Evolutionary conservation across 768 basidiomycete species (phyloP), one percentile per base, ranked within the genome.

Genomic region (Dentipellis sp.): DNA sequence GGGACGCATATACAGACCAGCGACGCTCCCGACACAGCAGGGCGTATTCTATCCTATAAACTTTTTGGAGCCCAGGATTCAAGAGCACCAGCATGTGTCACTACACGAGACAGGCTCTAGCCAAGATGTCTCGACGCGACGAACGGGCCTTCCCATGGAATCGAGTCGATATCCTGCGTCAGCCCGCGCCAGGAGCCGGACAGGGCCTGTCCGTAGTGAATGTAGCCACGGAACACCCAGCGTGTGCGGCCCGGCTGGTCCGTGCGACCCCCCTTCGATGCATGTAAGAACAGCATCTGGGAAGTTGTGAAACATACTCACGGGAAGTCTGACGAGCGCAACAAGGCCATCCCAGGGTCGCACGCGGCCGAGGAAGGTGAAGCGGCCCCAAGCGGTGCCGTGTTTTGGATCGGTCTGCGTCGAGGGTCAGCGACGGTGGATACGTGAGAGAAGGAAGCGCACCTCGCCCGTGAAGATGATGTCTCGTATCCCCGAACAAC

Each of bases 121-220:
- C 6, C 29, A 29, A 29, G 29, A 29, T 78, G 69, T 65, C 73
- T 72, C 36, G 81, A 79, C 75, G 84, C 78, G 45, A 77, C 73
- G 61, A 88, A 86, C 7, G 86, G 75, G 34, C 82, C 78, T 65
- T 89, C 87, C 67, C 79, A 81, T 10, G 82, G 82, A 10, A 70
- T 63, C 5, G 73, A 65, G 3, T 74, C 71, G 46, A 79, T 77
- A 56, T 65, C 72, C 53, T 65, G 66, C 39, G 75, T 77, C 62
- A 72, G 71, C 48, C 68, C 68, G 34, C 88, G 74, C 88, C 88
- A 89, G 56, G 81, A 83, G 4, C 88, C 88, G 14, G 86, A 84
- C 58, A 89, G 78, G 56, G 78, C 86, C 56, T 77, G 69, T 9
- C 78, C 79, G 0, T 80, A 85, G 6, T 84, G 76, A 49, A 91